Conservation (phyloP, 352 stramenopile species). For the Plasmopara muralis region DNA sequence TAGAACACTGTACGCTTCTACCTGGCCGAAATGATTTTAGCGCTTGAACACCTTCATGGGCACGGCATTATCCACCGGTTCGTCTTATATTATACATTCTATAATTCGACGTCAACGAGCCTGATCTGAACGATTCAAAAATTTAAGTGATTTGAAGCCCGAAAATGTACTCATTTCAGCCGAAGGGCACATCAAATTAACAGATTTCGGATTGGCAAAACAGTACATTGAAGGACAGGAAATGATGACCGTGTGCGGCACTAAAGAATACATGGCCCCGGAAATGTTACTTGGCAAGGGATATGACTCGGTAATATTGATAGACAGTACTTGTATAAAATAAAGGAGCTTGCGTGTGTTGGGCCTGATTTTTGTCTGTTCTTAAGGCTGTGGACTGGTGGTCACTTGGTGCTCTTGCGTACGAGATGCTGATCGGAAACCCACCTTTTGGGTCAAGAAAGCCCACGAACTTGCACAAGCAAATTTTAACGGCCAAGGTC, state of each 20-base stretch:
- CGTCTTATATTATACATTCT: slow-evolving; percentile 1
- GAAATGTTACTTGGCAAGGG: slow-evolving; percentile 82
- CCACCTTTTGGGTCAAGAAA: slow-evolving; percentile 74
- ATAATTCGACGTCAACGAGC: not conserved
- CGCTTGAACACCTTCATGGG: slow-evolving; percentile 70
- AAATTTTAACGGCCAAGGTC: slow-evolving; percentile 73
- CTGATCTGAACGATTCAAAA: slow-evolving; percentile 7
- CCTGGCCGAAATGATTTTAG: slow-evolving; percentile 79
- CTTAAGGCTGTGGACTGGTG: slow-evolving; percentile 75
- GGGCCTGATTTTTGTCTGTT: slow-evolving; percentile 2
- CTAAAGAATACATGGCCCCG: slow-evolving; percentile 84
- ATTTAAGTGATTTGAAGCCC: slow-evolving; percentile 79
- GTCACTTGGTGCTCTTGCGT: slow-evolving; percentile 70
- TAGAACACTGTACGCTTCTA: slow-evolving; percentile 75
- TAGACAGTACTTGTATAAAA: not conserved
- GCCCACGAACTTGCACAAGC: slow-evolving; percentile 56
- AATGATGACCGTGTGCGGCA: slow-evolving; percentile 69
- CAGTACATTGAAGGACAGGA: slow-evolving; percentile 63
- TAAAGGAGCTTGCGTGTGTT: not conserved
- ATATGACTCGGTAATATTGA: slow-evolving; percentile 52
- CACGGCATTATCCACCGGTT: slow-evolving; percentile 82
- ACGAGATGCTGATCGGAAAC: slow-evolving; percentile 77
- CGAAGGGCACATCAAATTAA: slow-evolving; percentile 87
- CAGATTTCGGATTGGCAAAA: slow-evolving; percentile 88
- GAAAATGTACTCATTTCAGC: slow-evolving; percentile 89